These are phyloP conservation scores for Nissolia schottii DNA, from an alignment of 306 rosid genomes.

Conservation along the genomic window DNA sequence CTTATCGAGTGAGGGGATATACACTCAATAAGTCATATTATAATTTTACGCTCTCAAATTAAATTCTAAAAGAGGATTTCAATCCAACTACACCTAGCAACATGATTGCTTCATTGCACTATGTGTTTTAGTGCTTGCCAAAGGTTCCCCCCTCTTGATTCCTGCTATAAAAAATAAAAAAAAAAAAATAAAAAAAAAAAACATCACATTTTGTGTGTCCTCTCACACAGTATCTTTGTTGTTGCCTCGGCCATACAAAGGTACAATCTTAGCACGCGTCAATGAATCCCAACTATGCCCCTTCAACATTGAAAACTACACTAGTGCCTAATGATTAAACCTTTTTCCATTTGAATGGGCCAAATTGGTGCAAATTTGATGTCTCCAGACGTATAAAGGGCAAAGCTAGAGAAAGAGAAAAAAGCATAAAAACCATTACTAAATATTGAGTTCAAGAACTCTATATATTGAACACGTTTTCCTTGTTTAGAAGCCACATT, in stretches of 20 bases:
- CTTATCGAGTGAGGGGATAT: too few species aligned
- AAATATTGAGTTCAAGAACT: not conserved
- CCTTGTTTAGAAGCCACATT: not conserved
- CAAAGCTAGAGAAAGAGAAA: conserved; percentile 17
- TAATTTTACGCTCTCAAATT: not conserved
- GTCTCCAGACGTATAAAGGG: conserved; percentile 11
- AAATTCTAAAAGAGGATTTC: not conserved
- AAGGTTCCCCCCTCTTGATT: conserved; percentile 20
- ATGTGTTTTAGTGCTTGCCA: conserved; percentile 10
- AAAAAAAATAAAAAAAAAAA: too few species aligned
- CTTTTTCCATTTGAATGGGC: conserved; percentile 14
- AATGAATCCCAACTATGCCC: not conserved
- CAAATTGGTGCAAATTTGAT: conserved; percentile 26
- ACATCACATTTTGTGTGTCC: conserved; percentile 19
- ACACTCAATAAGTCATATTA: too few species aligned
- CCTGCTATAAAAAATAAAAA: too few species aligned
- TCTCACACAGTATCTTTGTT: not conserved
- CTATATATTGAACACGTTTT: conserved; percentile 33
- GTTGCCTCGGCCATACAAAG: conserved; percentile 1
- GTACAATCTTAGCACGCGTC: conserved; percentile 23
- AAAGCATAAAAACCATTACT: conserved; percentile 19
- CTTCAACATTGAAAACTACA: conserved; percentile 1
- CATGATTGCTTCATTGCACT: conserved; percentile 10
- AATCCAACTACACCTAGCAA: not conserved
- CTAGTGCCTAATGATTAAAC: conserved; percentile 33